phyloP scores from a whole-genome alignment of 768 basidiomycete genomes.

The Trametes sanguinea region DNA sequence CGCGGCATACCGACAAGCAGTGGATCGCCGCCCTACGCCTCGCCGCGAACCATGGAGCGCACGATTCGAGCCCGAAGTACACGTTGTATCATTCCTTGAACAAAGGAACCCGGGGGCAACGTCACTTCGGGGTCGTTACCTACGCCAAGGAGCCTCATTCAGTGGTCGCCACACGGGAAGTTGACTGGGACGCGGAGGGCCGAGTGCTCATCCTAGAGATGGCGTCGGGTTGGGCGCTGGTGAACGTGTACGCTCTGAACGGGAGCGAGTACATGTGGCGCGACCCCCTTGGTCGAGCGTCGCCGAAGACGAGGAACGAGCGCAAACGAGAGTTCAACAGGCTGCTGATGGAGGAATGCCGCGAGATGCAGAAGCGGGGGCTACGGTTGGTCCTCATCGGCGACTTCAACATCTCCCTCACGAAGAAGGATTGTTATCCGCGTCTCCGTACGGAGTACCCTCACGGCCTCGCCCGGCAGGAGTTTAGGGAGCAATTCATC shows the following conservation, averaged over 20 bases:
- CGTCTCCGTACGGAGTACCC: constrained; percentile 29
- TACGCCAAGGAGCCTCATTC: constrained; percentile 21
- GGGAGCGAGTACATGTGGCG: constrained; percentile 32
- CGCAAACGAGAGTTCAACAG: constrained; percentile 32
- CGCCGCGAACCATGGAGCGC: constrained; percentile 21
- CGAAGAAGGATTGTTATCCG: constrained; percentile 25
- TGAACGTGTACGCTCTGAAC: constrained; percentile 33
- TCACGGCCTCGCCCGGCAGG: constrained; percentile 26
- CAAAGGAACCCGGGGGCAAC: constrained; percentile 25
- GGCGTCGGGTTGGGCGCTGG: constrained; percentile 29
- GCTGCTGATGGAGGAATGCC: constrained; percentile 27
- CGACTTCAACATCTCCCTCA: constrained; percentile 32
- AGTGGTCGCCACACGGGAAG: constrained; percentile 25
- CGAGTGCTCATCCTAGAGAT: constrained; percentile 30
- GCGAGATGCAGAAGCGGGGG: constrained; percentile 25
- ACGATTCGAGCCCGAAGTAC: constrained; percentile 23
- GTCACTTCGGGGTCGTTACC: constrained; percentile 29
- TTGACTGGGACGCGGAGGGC: constrained; percentile 31
- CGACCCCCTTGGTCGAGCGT: constrained; percentile 19
- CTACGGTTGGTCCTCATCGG: constrained; percentile 29
- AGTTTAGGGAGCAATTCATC: constrained; percentile 31
- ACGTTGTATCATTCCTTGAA: constrained; percentile 26
- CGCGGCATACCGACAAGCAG: constrained; percentile 26
- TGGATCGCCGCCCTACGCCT: constrained; percentile 25
- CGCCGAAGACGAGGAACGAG: constrained; percentile 30